These are phyloP conservation scores for Coemansia sp. DNA, from an alignment of 192 early-diverging fungal genomes.

Conservation along the genomic window DNA sequence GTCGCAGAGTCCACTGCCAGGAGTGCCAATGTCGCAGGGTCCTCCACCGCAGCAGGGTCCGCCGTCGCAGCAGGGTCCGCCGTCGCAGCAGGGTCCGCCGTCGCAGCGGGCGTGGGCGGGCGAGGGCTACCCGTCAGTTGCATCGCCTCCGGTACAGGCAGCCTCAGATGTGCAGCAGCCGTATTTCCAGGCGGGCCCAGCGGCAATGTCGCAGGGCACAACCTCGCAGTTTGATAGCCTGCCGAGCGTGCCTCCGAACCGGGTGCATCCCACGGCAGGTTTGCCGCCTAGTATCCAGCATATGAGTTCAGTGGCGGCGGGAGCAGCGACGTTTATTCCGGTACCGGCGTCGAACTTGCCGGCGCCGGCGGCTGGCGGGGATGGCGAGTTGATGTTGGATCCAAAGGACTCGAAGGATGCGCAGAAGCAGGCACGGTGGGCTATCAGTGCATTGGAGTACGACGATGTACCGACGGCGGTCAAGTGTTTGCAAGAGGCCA, in stretches of 20 bases:
- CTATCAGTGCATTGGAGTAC: conserved; percentile 90
- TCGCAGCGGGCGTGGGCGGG: too few species aligned
- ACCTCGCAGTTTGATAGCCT: conserved; percentile 2
- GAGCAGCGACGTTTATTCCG: conserved; percentile 28
- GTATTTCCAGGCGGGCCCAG: too few species aligned
- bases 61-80: not conserved
- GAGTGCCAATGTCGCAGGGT: too few species aligned
- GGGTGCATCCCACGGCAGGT: not conserved
- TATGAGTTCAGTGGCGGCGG: not conserved
- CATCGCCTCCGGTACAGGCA: too few species aligned
- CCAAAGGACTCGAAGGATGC: conserved; percentile 56
- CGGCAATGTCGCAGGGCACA: too few species aligned
- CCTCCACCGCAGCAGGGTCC: not conserved
- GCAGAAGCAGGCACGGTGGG: conserved; percentile 86
- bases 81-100: not conserved
- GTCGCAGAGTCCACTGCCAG: too few species aligned
- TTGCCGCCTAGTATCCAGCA: not conserved
- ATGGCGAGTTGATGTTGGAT: conserved; percentile 34
- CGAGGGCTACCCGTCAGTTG: too few species aligned
- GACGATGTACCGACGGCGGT: conserved; percentile 87
- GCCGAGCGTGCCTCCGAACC: conserved; percentile 21
- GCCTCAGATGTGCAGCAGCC: too few species aligned
- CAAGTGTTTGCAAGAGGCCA: conserved; percentile 65
- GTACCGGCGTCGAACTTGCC: conserved; percentile 31
- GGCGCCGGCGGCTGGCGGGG: not conserved